Conservation (phyloP, 2,329 filamentous ascomycete genomes). For the Verticillium albo-atrum region DNA sequence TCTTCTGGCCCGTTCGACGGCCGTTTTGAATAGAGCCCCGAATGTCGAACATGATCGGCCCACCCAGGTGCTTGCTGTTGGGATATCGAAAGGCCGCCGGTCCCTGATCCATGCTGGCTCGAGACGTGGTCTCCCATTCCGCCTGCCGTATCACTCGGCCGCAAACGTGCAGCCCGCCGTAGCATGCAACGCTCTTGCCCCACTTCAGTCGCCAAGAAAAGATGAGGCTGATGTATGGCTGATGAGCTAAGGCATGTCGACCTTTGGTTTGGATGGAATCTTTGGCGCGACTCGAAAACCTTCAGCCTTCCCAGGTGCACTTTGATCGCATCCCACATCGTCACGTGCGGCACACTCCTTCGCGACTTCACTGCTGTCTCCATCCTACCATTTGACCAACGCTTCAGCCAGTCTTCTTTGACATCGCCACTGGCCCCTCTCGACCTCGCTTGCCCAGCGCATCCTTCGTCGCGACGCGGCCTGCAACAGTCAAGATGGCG, state of each 20-base stretch:
- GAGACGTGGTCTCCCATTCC: no score
- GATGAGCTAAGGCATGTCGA: neutral
- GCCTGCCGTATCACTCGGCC: neutral
- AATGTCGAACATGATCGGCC: no score
- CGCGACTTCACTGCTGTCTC: neutral
- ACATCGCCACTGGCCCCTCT: conserved; percentile 10
- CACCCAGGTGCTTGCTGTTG: no score
- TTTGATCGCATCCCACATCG: neutral
- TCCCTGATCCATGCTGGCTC: no score
- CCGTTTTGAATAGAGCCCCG: neutral
- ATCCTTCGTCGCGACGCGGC: neutral
- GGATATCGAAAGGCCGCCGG: no score
- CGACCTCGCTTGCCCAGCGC: conserved; percentile 8
- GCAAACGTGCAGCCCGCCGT: neutral
- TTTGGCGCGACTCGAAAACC: neutral
- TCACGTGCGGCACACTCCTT: neutral
- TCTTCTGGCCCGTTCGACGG: neutral
- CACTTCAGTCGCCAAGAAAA: neutral
- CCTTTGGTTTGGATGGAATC: neutral
- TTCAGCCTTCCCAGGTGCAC: neutral
- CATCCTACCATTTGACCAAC: neutral
- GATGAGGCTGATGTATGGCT: neutral
- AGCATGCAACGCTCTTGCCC: neutral
- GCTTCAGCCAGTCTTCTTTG: conserved; percentile 1
- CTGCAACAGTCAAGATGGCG: conserved; percentile 45